Conservation (phyloP, 148 eudicot species). For the Dysphania ambrosioides region DNA sequence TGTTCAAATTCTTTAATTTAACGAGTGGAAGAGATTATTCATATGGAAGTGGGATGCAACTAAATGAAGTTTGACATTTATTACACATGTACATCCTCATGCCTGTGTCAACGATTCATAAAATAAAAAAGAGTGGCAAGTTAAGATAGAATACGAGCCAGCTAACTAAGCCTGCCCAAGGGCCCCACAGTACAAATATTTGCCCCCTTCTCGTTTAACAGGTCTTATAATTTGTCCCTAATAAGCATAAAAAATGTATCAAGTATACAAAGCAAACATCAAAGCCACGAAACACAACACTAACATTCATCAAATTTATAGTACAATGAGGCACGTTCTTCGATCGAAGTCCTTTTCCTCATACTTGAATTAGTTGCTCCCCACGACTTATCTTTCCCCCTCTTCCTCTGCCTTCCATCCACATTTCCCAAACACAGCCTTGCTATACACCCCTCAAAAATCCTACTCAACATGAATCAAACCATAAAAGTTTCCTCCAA, state of each 20-base stretch:
- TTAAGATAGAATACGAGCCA: slow-evolving; percentile 23
- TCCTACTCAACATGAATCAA: slow-evolving; percentile 8
- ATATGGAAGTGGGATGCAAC: slow-evolving; percentile 12
- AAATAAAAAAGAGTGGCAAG: neutral
- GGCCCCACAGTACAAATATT: slow-evolving; percentile 6
- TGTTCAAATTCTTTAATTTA: neutral
- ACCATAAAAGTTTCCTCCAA: slow-evolving; percentile 1
- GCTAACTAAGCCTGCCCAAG: slow-evolving; percentile 10
- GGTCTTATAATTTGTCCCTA: slow-evolving; percentile 13
- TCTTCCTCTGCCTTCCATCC: slow-evolving; percentile 21
- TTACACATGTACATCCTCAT: neutral
- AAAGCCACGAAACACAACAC: neutral
- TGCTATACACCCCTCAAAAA: neutral
- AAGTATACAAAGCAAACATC: slow-evolving; percentile 1
- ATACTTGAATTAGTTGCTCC: slow-evolving; percentile 35
- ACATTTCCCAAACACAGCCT: neutral
- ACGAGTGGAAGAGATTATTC: neutral
- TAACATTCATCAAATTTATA: slow-evolving; percentile 19
- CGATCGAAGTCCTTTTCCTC: neutral
- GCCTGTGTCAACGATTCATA: neutral
- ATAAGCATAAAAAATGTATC: neutral
- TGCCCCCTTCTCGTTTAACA: neutral
- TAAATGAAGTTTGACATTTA: slow-evolving; percentile 11
- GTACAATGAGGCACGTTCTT: slow-evolving; percentile 50
- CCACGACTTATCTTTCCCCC: slow-evolving; percentile 38